Conservation (phyloP, 805 yeast genomes). For the Barnettozyma salicaria region DNA sequence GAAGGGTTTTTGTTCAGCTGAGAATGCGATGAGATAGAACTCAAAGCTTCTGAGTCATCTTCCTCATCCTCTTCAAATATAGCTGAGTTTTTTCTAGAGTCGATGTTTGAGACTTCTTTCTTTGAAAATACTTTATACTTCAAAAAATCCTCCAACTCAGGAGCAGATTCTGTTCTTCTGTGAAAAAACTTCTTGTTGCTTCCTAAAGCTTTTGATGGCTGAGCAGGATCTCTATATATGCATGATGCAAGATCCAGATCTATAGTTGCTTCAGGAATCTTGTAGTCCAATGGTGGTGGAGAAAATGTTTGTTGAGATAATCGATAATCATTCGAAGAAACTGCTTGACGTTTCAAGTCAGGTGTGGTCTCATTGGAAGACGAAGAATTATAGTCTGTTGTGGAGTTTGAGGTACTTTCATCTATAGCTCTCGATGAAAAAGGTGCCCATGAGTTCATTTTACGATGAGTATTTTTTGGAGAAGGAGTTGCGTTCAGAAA, state of each 20-base stretch:
- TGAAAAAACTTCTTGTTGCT: constrained; percentile 31
- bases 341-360: constrained; percentile 16
- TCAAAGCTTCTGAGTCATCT: constrained; percentile 14
- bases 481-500: constrained; percentile 16
- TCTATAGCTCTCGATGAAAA: constrained; percentile 5
- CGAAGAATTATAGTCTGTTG: constrained; percentile 8
- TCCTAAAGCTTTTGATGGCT: constrained; percentile 5
- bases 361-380: constrained; percentile 26
- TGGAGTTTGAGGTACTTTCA: neutral
- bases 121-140: constrained; percentile 16
- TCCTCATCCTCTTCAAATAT: constrained; percentile 31
- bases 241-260: constrained; percentile 50
- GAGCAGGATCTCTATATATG: constrained; percentile 27
- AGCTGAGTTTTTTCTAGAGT: constrained; percentile 24
- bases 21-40: constrained; percentile 16
- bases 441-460: constrained; percentile 37
- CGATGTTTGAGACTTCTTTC: constrained; percentile 7
- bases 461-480: constrained; percentile 26
- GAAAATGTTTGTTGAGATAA: neutral
- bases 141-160: constrained; percentile 38
- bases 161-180: constrained; percentile 52
- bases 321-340: neutral
- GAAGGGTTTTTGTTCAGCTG: constrained; percentile 20
- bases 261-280: constrained; percentile 49
- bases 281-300: constrained; percentile 4